Base-by-base conservation (phyloP, 2,329 filamentous ascomycete species). In the Trichoderma oligosporum region DNA sequence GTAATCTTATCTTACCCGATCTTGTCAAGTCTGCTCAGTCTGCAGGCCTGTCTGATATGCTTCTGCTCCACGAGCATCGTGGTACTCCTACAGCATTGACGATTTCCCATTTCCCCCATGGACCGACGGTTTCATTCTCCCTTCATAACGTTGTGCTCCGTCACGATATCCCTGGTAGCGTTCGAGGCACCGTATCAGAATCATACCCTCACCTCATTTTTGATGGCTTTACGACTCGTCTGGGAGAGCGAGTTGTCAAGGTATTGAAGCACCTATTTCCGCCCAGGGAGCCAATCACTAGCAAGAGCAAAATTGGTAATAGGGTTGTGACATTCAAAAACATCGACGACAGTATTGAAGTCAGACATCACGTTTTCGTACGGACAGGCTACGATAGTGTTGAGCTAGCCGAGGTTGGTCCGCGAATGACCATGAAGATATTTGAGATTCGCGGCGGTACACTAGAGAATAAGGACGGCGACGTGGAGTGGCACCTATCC, bases 151-250 rank as follows among this genome's bases (percentile, higher is more conserved):
- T 97, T 3, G 87, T 97, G 8, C 78, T 99, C 49, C 85, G 94
- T 42, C 89, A 92, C 60, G 94, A 99, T 70, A 96, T 99, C 18
- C 93, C 94, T 1, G 91, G 94, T 62, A 84, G 87, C 39, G 84
- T 91, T 7, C 83, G 89, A 58, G 94, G 94, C 46, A 96, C 91
- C 1, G 91, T 97, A 46, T 90, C 85, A 61, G 94, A 99, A 74
- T 87, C 85, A 35, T 99, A 97, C 66, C 94, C 94, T 0, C 93
- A 97, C 68, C 78, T 99, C 2, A 89, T 99, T 61, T 97, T 99
- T 66, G 94, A 99, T 67, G 91, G 91, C 2, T 97, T 99, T 74
- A 88, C 82, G 4, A 91, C 88, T 5, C 82, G 82, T 31, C 77
- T 97, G 5, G 94, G 94, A 55, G 81, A 86, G 66, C 83, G 94